Evolutionary conservation across 2,329 filamentous ascomycete species (phyloP).

Genomic region (Neophaeococcomyces aloes): DNA sequence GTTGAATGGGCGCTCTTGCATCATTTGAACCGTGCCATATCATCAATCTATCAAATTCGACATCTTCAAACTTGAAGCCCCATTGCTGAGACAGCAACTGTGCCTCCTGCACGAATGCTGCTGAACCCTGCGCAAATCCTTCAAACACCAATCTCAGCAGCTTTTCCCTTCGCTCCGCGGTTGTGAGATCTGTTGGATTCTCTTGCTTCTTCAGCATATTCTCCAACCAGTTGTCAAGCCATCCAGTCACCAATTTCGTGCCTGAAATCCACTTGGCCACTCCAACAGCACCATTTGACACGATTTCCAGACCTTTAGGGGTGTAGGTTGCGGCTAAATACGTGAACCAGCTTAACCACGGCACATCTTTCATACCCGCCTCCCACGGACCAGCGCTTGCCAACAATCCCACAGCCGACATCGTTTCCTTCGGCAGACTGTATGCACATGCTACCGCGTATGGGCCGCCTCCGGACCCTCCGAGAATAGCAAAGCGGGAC

Average conservation of each 20-base stretch:
- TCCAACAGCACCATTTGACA: constrained; percentile 18
- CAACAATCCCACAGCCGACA: constrained; percentile 31
- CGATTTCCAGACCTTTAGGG: constrained; percentile 18
- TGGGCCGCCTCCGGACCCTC: constrained; percentile 13
- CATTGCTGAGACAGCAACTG: constrained; percentile 23
- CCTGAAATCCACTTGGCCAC: constrained; percentile 17
- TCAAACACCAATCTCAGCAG: constrained; percentile 20
- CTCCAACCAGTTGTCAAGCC: constrained; percentile 23
- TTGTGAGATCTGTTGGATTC: constrained; percentile 1
- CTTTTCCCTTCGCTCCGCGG: constrained; percentile 13
- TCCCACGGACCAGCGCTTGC: constrained; percentile 29
- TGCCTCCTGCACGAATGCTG: constrained; percentile 22
- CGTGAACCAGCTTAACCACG: constrained; percentile 18
- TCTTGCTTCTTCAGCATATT: constrained; percentile 10
- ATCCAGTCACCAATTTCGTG: constrained; percentile 13
- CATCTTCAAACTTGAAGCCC: constrained; percentile 24
- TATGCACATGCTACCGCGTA: constrained; percentile 8
- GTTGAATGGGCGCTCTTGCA: constrained; percentile 24
- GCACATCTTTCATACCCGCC: constrained; percentile 26
- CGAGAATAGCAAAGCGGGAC: constrained; percentile 35
- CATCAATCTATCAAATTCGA: constrained; percentile 20
- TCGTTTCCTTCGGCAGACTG: constrained; percentile 10
- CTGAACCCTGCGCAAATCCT: constrained; percentile 23
- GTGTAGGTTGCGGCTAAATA: constrained; percentile 19
- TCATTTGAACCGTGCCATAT: constrained; percentile 26